A percentile compares a stretch with the other conserved stretches of the same genome.
Conservation (phyloP, 352 stramenopile genomes). For the Paralagenidium karlingii region DNA sequence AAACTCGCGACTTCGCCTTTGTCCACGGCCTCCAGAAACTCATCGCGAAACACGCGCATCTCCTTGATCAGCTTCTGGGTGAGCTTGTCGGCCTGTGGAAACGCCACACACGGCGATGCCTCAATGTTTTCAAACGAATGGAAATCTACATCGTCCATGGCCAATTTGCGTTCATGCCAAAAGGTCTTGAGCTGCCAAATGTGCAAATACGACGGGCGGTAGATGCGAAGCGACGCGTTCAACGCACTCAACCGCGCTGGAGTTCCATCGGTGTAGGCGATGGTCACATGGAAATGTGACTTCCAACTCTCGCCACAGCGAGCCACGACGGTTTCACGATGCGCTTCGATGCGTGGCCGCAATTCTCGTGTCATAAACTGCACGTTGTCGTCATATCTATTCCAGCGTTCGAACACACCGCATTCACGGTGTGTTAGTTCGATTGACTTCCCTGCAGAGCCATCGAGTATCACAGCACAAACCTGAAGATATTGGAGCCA, state of each 20-base stretch:
- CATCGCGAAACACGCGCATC: conserved; percentile 82
- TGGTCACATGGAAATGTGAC: conserved; percentile 91
- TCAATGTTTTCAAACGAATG: conserved; percentile 97
- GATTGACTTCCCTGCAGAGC: not conserved
- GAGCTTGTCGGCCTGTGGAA: conserved; percentile 64
- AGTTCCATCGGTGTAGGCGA: conserved; percentile 94
- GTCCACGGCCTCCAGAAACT: conserved; percentile 63
- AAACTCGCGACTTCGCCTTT: conserved; percentile 89
- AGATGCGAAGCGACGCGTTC: conserved; percentile 92
- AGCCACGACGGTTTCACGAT: conserved; percentile 88
- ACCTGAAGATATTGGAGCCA: conserved; percentile 91
- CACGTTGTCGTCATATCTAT: conserved; percentile 93
- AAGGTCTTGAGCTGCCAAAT: conserved; percentile 99
- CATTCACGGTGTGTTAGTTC: not conserved
- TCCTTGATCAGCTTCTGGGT: conserved; percentile 86
- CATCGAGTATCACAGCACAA: not conserved
- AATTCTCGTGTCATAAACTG: conserved; percentile 94
- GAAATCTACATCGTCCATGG: conserved; percentile 93
- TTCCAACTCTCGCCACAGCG: conserved; percentile 87
- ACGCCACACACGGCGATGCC: conserved; percentile 84
- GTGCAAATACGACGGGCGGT: conserved; percentile 93
- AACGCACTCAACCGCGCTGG: conserved; percentile 92
- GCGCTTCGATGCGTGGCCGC: conserved; percentile 87
- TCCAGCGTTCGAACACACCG: conserved; percentile 22
- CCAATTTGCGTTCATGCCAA: conserved; percentile 94